These are phyloP conservation scores for Phyllosticta ampelicida DNA, from an alignment of 2,329 filamentous ascomycete genomes.

Conservation along the genomic window DNA sequence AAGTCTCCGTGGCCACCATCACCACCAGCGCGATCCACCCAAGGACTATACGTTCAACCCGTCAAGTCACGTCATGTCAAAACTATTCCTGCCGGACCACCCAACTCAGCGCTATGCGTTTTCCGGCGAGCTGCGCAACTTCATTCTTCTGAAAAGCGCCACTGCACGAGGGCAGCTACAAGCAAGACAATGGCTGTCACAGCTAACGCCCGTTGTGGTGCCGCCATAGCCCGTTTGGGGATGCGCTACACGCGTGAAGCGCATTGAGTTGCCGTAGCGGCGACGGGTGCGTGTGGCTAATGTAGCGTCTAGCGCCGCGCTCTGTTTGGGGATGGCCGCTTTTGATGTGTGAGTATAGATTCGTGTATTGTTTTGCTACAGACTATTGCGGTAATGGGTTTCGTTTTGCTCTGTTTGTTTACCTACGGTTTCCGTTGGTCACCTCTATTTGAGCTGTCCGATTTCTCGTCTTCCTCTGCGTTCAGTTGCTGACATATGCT, in stretches of 20 bases:
- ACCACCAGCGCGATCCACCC: no score
- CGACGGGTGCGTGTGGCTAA: not conserved
- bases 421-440: no score
- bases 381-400: no score
- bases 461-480: no score
- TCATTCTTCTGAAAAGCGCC: not conserved
- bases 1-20: no score
- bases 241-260: not conserved
- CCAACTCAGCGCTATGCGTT: not conserved
- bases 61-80: not conserved
- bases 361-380: not conserved
- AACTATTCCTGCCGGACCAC: not conserved
- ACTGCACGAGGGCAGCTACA: not conserved
- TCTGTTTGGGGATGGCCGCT: not conserved
- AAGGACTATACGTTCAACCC: no score
- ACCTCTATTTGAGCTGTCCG: no score
- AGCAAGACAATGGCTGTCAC: not conserved
- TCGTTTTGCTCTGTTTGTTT: no score
- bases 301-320: not conserved
- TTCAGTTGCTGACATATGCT: no score
- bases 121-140: not conserved
- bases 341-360: not conserved
- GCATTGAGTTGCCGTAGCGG: not conserved
- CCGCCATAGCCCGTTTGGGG: not conserved
- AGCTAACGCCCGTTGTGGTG: not conserved